Evolutionary conservation across 177 flowering plant species (phyloP), one percentile per base, ranked within the genome.

Genomic region (Vitis hybrid): DNA sequence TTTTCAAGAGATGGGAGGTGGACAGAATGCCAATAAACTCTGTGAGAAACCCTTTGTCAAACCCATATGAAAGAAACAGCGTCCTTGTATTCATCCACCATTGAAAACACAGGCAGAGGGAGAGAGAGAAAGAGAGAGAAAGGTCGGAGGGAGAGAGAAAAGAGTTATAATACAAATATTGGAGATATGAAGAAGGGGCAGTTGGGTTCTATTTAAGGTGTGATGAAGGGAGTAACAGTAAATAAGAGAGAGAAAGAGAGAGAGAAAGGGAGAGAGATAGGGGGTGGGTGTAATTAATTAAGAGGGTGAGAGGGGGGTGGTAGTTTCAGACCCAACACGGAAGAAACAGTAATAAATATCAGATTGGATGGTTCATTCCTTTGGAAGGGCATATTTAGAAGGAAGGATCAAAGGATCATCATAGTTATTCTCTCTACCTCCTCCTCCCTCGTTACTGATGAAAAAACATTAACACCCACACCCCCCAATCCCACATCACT

Each of bases 11-110:
- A 61, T 46, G 49, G 95, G 97, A 92, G 98, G 98, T 92, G 96
- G 98, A 92, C 98, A 92, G 98, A 92, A 92, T 92, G 98, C 98
- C 98, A 92, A 92, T 72, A 77, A 83, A 64, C 89, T 91, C 90
- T 83, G 90, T 79, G 76, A 83, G 92, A 83, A 84, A 83, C 91
- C 79, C 96, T 91, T 88, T 88, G 89, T 55, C 65, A 88, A 90
- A 89, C 91, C 86, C 83, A 82, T 85, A 75, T 88, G 91, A 91
- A 81, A 70, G 2, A 52, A 52, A 49, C 14, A 60, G 14, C 15
- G 35, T 32, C 67, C 68, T 67, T 27, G 63, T 21, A 55, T 24
- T 48, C 57, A 55, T 24, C 32, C 57, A 51, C 62, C 66, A 62
- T 27, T 60, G 64, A 27, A 27, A 49, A 54, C 3, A 1, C 14